These are phyloP conservation scores for Adansonia madagascariensis DNA, from an alignment of 441 rosid species.

Conservation along the genomic window DNA sequence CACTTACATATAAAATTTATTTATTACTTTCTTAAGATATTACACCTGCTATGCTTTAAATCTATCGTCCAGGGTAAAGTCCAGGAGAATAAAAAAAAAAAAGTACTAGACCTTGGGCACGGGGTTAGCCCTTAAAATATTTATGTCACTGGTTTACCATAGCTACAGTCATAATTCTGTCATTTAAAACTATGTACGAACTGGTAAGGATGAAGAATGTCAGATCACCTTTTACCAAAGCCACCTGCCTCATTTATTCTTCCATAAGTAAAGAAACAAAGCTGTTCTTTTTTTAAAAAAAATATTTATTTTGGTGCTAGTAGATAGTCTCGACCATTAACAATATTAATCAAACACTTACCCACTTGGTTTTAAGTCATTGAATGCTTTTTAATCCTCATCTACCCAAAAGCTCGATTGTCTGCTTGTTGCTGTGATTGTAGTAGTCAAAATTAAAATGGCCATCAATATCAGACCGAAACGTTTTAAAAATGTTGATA, in stretches of 20 bases:
- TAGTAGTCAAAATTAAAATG: background rate
- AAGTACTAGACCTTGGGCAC: too few species aligned
- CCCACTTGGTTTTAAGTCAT: background rate
- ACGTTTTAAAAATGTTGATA: too few species aligned
- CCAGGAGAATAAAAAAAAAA: too few species aligned
- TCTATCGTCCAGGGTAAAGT: too few species aligned
- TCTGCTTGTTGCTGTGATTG: background rate
- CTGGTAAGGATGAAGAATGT: background rate
- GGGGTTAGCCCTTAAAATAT: background rate
- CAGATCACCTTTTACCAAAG: background rate
- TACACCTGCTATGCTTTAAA: too few species aligned
- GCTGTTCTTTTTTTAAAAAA: background rate
- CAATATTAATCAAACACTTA: conserved; percentile 1
- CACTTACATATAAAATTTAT: too few species aligned
- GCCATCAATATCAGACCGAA: too few species aligned
- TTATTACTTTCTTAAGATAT: too few species aligned
- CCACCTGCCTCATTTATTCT: background rate
- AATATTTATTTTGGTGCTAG: background rate
- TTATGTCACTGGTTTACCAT: background rate
- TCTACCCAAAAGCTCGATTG: background rate
- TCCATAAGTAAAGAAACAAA: background rate
- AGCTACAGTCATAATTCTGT: background rate
- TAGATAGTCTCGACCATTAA: background rate
- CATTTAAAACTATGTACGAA: background rate
- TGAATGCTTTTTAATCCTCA: background rate